Evolutionary conservation across 2,329 filamentous ascomycete species (phyloP).

Genomic region (Stylonectria norvegica): DNA sequence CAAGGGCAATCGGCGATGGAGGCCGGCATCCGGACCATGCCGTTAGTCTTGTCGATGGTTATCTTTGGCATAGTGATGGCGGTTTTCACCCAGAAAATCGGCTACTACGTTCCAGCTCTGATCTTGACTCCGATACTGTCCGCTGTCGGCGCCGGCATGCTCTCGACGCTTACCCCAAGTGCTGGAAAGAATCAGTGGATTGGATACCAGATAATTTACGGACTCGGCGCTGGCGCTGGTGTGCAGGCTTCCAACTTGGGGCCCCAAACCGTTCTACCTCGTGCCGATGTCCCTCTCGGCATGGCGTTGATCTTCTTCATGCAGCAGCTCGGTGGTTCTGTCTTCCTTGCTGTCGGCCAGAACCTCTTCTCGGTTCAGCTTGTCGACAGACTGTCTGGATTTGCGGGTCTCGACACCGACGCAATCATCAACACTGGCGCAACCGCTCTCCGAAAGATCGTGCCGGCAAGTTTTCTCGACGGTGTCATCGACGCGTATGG

Average conservation of each 20-base stretch:
- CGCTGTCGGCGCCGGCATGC: conserved; percentile 5
- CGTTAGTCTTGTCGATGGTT: conserved; percentile 3
- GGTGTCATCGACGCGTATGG: conserved; percentile 3
- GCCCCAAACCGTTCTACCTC: conserved; percentile 4
- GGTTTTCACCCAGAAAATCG: conserved; percentile 1
- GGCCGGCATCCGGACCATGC: conserved; percentile 5
- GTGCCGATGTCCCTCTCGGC: conserved; percentile 3
- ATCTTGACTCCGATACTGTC: conserved; percentile 2
- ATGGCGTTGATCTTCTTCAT: conserved; percentile 7
- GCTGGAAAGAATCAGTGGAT: conserved; percentile 2
- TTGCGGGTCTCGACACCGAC: conserved; percentile 4
- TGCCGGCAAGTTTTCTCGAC: neutral
- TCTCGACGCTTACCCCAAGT: conserved; percentile 2
- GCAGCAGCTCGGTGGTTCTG: conserved; percentile 5
- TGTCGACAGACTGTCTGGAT: conserved; percentile 1
- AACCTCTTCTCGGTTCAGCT: conserved; percentile 6
- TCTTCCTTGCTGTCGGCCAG: conserved; percentile 6
- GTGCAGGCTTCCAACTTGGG: conserved; percentile 5
- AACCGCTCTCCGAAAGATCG: conserved; percentile 2
- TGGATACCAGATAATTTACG: conserved; percentile 5
- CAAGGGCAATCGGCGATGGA: conserved; percentile 1
- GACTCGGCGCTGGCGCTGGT: conserved; percentile 4
- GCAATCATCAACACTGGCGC: conserved; percentile 7
- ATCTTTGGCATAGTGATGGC: conserved; percentile 3
- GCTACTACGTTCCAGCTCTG: conserved; percentile 5